Base-by-base conservation (phyloP, 805 yeast genomes). In the Ogataea pini region DNA sequence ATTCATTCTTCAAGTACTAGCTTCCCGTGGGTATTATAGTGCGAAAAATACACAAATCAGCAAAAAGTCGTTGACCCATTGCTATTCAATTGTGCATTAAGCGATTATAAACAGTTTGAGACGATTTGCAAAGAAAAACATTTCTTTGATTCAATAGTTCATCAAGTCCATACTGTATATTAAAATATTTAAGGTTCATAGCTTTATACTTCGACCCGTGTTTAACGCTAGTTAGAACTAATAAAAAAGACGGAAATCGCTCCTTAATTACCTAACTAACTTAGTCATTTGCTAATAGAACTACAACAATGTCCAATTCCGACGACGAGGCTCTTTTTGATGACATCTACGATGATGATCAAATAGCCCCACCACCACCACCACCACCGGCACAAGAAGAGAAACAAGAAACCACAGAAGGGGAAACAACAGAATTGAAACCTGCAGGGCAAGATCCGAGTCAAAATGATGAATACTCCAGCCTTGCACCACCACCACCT, bases 301-400 rank as follows among this genome's bases (percentile, higher is more conserved):
- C 14, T 13, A 13, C 24, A 28, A 28, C 42, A 27, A 83, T 82
- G 86, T 79, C 85, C 51, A 69, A 72, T 48, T 79, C 85, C 52
- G 96, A 89, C 71, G 97, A 90, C 72, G 97, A 91, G 68, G 92
- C 89, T 61, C 84, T 87, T 67, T 91, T 91, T 69, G 96, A 90
- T 71, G 97, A 91, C 67, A 88, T 91, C 71, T 91, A 91, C 57
- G 66, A 64, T 25, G 70, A 58, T 40, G 67, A 63, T 29, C 50
- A 61, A 48, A 52, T 56, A 46, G 43, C 58, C 42, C 65, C 55
- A 36, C 33, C 33, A 17, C 51, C 50, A 14, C 42, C 42, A 36
- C 25, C 45, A 29, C 32, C 27, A 46, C 52, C 55, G 25, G 42
- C 56, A 32, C 37, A 49, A 17, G 22, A 5, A 6, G 25, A 22